Evolutionary conservation across 139 green algal species (phyloP).

Genomic region (Chlorella sp.): DNA sequence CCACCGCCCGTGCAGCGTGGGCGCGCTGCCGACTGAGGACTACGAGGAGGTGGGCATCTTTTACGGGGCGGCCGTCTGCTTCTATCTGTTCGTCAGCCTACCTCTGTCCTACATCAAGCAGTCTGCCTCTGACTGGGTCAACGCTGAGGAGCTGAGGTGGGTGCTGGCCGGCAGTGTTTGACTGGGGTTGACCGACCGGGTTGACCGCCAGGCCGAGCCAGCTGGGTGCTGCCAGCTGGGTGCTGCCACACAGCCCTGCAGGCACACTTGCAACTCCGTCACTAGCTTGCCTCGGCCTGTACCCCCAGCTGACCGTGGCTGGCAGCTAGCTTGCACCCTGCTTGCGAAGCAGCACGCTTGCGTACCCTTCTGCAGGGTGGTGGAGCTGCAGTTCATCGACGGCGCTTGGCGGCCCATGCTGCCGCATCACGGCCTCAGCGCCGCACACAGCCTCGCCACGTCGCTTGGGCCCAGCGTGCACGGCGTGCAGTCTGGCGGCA

Average conservation of each 20-base stretch:
- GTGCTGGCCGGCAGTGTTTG: too few species aligned
- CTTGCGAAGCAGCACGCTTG: too few species aligned
- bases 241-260: neutral
- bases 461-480: too few species aligned
- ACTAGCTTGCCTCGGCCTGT: too few species aligned
- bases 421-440: neutral
- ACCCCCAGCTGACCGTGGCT: too few species aligned
- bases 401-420: neutral
- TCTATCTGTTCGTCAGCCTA: neutral
- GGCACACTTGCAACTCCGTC: too few species aligned
- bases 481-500: neutral
- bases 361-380: neutral
- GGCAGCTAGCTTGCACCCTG: too few species aligned
- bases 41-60: neutral
- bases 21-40: neutral
- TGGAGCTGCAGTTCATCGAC: neutral
- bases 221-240: too few species aligned
- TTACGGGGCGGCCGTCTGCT: neutral
- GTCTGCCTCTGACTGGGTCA: neutral
- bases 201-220: too few species aligned
- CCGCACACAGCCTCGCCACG: too few species aligned
- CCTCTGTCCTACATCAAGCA: conserved; percentile 12
- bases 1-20: neutral
- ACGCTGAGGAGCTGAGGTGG: too few species aligned
- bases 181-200: too few species aligned